phyloP scores from a whole-genome alignment of 225 moss, liverwort and hornwort genomes.

The Sphagnum tenellum region DNA sequence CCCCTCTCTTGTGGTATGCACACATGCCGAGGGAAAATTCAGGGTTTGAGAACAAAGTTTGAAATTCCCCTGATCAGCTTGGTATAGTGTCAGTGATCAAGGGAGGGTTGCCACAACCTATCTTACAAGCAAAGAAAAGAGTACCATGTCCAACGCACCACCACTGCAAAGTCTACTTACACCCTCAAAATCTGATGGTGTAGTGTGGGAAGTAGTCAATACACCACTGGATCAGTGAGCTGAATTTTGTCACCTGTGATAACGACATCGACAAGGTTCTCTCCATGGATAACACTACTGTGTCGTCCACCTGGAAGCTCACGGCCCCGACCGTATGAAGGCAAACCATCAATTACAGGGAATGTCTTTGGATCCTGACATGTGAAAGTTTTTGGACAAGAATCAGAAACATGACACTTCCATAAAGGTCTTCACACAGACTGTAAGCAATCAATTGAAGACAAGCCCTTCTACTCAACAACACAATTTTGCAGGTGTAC shows the following conservation, averaged over 20 bases:
- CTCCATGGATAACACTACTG: constrained; percentile 85
- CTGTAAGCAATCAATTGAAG: not conserved
- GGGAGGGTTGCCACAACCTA: no score
- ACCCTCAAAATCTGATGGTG: constrained; percentile 29
- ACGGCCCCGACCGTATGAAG: constrained; percentile 92
- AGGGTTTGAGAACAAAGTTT: not conserved
- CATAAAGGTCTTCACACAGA: not conserved
- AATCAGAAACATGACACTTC: no score
- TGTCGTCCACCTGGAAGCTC: constrained; percentile 85
- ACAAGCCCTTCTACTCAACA: no score
- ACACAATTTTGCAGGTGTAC: no score
- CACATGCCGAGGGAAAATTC: not conserved
- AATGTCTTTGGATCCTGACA: constrained; percentile 67
- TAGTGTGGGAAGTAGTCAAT: constrained; percentile 29
- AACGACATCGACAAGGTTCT: constrained; percentile 79
- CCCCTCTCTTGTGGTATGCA: no score
- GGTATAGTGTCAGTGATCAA: no score
- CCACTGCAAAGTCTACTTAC: no score
- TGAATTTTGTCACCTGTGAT: constrained; percentile 83
- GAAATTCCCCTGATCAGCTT: no score
- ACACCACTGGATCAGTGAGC: constrained; percentile 37
- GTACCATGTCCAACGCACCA: constrained; percentile 29
- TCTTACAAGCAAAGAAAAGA: not conserved
- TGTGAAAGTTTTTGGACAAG: no score
- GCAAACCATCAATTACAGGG: constrained; percentile 65